Percentiles rank a stretch among this genome's conserved stretches.
These are phyloP conservation scores for Miscanthus sacchariflorus DNA, from an alignment of 202 grass and related monocot species.

Conservation along the genomic window DNA sequence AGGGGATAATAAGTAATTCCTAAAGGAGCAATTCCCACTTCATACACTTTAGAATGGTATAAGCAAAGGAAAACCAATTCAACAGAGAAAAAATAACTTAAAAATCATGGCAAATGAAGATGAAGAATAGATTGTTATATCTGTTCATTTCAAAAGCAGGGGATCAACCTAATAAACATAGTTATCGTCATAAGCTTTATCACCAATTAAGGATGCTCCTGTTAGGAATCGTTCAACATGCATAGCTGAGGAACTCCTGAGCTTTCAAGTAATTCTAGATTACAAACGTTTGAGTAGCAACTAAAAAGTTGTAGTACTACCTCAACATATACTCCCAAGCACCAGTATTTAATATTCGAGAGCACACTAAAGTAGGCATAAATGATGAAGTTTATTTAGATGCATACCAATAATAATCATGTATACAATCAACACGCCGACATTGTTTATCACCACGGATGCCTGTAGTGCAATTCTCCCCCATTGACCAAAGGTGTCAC, in stretches of 20 bases:
- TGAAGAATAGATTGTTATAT: not conserved
- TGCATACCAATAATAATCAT: conserved; percentile 93
- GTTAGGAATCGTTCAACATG: not conserved
- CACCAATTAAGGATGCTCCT: not conserved
- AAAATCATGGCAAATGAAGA: not conserved
- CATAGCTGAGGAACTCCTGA: not conserved
- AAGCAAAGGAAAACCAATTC: not conserved
- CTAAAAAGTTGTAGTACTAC: not conserved
- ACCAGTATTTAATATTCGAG: not conserved
- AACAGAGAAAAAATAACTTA: not conserved
- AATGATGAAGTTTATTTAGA: not conserved
- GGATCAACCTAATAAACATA: not conserved
- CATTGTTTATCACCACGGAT: conserved; percentile 83
- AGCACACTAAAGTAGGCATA: conserved; percentile 15
- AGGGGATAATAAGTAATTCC: conserved; percentile 1
- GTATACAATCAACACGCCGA: conserved; percentile 88
- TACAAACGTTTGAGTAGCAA: not conserved
- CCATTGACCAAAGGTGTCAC: conserved; percentile 61
- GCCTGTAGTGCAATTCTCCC: conserved; percentile 77
- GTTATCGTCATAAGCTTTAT: not conserved
- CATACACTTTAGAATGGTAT: not conserved
- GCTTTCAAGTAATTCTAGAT: not conserved
- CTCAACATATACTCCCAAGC: not conserved
- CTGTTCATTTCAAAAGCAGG: not conserved
- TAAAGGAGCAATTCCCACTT: not conserved